A percentile compares a stretch with the other conserved stretches of the same genome.
Conservation (phyloP, 257 asterid species). For the Solanum tarapatanum region DNA sequence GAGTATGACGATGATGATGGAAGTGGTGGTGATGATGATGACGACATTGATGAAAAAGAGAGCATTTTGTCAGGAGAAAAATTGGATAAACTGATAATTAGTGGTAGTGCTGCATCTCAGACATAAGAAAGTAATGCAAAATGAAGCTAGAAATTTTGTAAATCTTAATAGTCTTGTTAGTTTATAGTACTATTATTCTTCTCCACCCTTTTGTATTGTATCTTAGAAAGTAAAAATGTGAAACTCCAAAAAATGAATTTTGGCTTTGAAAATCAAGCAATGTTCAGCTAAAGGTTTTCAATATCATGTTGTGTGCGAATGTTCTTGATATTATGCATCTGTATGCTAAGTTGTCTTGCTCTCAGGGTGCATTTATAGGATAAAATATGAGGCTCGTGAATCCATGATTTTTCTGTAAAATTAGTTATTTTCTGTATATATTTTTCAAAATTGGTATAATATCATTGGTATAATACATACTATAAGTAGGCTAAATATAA, state of each 20-base stretch:
- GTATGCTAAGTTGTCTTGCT: background rate
- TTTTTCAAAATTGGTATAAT: background rate
- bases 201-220: background rate
- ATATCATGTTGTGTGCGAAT: background rate
- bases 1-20: constrained; percentile 3
- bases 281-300: background rate
- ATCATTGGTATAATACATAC: background rate
- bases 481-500: background rate
- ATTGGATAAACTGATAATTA: background rate
- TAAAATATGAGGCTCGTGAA: background rate
- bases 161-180: background rate
- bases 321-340: background rate
- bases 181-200: background rate
- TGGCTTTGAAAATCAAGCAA: background rate
- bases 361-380: background rate
- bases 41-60: background rate
- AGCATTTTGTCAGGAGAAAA: background rate
- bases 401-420: background rate
- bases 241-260: background rate
- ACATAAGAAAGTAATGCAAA: background rate
- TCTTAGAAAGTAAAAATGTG: background rate
- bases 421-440: background rate
- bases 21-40: background rate
- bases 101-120: background rate
- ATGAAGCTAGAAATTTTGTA: background rate